Percentiles rank a stretch among this genome's conserved stretches.
Evolutionary conservation across 1,284 basidiomycete species (phyloP).

Genomic region (Heliocybe sulcata): DNA sequence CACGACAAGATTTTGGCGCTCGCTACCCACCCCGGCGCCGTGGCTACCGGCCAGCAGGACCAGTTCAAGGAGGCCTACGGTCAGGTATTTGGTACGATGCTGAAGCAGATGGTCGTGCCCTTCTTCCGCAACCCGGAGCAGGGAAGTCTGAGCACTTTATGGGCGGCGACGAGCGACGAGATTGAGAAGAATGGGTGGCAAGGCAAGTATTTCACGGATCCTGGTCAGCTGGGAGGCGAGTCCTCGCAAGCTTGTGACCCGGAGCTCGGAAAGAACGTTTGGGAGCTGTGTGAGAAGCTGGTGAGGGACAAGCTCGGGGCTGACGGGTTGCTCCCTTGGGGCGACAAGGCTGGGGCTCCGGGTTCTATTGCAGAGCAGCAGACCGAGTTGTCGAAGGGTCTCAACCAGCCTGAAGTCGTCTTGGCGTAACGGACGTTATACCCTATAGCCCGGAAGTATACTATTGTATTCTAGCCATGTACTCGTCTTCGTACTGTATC

Average conservation of each 20-base stretch:
- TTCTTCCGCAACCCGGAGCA: constrained; percentile 29
- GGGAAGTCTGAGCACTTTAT: constrained; percentile 24
- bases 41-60: constrained; percentile 36
- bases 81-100: constrained; percentile 22
- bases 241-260: constrained; percentile 26
- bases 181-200: constrained; percentile 29
- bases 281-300: constrained; percentile 27
- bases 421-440: no score
- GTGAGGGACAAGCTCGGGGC: constrained; percentile 24
- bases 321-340: constrained; percentile 24
- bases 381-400: neutral
- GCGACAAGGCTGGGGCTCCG: neutral
- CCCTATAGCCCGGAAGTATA: no score
- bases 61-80: constrained; percentile 33
- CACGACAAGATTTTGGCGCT: constrained; percentile 27
- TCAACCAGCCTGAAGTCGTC: neutral
- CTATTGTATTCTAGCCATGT: no score
- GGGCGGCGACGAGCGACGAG: constrained; percentile 28
- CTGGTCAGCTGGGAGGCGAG: constrained; percentile 25
- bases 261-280: constrained; percentile 29
- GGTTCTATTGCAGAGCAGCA: neutral
- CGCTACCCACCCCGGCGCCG: constrained; percentile 32
- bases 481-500: no score
- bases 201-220: constrained; percentile 31
- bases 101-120: constrained; percentile 24